These are phyloP conservation scores for Scenedesmus sp. DNA, from an alignment of 163 green algal species.

Conservation along the genomic window DNA sequence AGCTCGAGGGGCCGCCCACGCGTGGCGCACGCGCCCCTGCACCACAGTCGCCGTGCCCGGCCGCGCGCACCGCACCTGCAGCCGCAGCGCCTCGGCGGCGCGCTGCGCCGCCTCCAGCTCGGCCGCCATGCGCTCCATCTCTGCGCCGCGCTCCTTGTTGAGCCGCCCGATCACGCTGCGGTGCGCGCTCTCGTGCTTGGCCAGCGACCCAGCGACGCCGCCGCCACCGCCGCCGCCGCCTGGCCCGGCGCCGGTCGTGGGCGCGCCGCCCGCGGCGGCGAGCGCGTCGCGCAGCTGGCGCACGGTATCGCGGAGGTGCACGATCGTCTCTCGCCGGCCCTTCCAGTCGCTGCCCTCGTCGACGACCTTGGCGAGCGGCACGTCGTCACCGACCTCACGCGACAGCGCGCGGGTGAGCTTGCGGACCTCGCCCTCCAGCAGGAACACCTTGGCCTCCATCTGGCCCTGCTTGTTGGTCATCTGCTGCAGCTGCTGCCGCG, in stretches of 20 bases:
- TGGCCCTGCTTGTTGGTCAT: slow-evolving; percentile 62
- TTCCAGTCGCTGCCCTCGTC: slow-evolving; percentile 67
- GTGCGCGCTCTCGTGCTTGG: slow-evolving; percentile 53
- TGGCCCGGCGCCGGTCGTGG: background rate
- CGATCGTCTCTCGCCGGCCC: slow-evolving; percentile 66
- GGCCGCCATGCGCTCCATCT: slow-evolving; percentile 40
- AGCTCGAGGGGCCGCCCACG: no score
- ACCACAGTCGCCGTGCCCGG: no score
- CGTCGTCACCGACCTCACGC: slow-evolving; percentile 65
- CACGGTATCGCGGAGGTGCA: slow-evolving; percentile 62
- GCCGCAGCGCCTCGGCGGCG: slow-evolving; percentile 17
- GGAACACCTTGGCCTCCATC: slow-evolving; percentile 59
- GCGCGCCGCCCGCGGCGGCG: background rate
- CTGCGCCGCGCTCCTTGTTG: slow-evolving; percentile 31
- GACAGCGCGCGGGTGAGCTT: slow-evolving; percentile 59
- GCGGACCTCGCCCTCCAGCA: slow-evolving; percentile 60
- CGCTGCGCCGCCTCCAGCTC: slow-evolving; percentile 26
- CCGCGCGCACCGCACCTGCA: no score
- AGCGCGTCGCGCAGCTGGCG: slow-evolving; percentile 47
- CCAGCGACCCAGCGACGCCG: background rate
- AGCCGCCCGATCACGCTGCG: slow-evolving; percentile 35
- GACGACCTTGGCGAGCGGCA: slow-evolving; percentile 61
- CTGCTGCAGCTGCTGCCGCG: slow-evolving; percentile 51
- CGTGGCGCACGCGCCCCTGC: no score
- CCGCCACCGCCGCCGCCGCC: background rate